A percentile compares a stretch with the other conserved stretches of the same genome.
phyloP scores from a whole-genome alignment of 768 basidiomycete genomes.

The Candolleomyces eurysporus region DNA sequence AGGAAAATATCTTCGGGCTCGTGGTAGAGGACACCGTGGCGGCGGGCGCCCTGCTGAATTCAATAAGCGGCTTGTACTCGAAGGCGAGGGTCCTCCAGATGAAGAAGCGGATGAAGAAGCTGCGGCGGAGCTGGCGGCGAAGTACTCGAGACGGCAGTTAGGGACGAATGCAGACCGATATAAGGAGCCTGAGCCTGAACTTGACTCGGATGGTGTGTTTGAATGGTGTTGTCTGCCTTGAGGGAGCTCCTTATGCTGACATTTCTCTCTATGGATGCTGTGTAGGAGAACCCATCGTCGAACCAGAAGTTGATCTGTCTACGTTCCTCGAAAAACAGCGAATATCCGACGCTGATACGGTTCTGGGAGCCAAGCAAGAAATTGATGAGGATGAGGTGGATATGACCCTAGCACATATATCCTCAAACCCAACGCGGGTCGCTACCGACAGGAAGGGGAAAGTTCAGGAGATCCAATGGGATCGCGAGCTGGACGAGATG shows the following conservation, averaged over 20 bases:
- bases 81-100: conserved; percentile 49
- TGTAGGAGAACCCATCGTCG: conserved; percentile 60
- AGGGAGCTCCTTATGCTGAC: neutral
- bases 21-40: conserved; percentile 56
- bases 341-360: conserved; percentile 36
- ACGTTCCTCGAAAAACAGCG: conserved; percentile 64
- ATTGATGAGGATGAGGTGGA: conserved; percentile 63
- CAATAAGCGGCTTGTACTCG: conserved; percentile 55
- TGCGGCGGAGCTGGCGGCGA: conserved; percentile 44
- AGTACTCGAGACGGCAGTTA: conserved; percentile 57
- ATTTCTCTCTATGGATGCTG: neutral
- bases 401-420: conserved; percentile 51
- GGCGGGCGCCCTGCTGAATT: conserved; percentile 67
- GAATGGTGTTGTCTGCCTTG: neutral
- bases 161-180: conserved; percentile 76
- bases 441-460: conserved; percentile 57
- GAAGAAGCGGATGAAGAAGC: conserved; percentile 49
- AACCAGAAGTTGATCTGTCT: conserved; percentile 74
- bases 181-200: conserved; percentile 62
- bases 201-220: conserved; percentile 64
- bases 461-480: conserved; percentile 65
- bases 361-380: conserved; percentile 22
- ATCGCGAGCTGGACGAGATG: conserved; percentile 61
- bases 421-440: conserved; percentile 23
- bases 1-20: conserved; percentile 72